Conservation (phyloP, 2,329 filamentous ascomycete genomes). For the Apiospora malaysiana region DNA sequence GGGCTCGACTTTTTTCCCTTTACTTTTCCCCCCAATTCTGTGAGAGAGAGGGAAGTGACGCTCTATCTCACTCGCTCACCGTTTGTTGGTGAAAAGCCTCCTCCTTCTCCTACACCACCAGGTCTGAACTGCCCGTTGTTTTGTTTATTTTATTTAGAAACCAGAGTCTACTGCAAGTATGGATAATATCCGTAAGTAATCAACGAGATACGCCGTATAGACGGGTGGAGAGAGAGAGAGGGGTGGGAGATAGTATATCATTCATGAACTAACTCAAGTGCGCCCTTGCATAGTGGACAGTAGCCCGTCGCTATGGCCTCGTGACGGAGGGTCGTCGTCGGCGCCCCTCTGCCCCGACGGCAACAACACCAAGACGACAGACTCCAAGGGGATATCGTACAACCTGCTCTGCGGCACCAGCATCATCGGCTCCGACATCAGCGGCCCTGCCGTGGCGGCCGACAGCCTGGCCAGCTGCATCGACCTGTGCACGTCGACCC, state of each 20-base stretch:
- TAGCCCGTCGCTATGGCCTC: background rate
- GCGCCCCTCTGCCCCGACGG: background rate
- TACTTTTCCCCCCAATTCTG: background rate
- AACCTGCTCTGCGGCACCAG: slow-evolving; percentile 1
- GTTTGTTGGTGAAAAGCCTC: background rate
- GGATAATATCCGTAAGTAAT: background rate
- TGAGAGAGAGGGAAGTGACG: background rate
- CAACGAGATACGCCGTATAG: background rate
- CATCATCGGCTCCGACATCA: background rate
- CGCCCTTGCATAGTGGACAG: background rate
- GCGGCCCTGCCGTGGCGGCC: background rate
- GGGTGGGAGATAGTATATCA: no score
- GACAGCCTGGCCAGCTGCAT: background rate
- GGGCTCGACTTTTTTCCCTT: background rate
- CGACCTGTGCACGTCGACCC: background rate
- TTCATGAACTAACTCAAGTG: background rate
- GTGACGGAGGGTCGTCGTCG: background rate
- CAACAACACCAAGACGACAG: background rate
- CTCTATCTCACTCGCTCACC: background rate
- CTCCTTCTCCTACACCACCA: background rate
- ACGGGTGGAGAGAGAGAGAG: background rate
- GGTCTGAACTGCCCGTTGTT: background rate
- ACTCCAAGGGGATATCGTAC: background rate
- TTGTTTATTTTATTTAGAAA: no score
- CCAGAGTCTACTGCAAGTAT: background rate